A percentile compares a stretch with the other conserved stretches of the same genome.
Evolutionary conservation across 495 filamentous ascomycete species (phyloP).

Genomic region (Cercophora samala): DNA sequence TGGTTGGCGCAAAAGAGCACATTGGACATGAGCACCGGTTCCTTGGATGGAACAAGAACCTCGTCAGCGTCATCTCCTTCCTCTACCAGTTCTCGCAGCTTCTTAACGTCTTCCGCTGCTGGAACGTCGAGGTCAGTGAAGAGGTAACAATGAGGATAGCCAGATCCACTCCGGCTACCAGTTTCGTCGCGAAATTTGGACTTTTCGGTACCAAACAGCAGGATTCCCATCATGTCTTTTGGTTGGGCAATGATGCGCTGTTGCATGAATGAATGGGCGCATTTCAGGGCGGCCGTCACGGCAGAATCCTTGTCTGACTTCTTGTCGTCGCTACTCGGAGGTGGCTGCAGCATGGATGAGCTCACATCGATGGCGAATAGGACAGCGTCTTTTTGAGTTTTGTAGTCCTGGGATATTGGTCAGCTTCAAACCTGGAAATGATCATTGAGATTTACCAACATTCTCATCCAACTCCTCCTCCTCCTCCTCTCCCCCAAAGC

Average conservation of each 20-base stretch:
- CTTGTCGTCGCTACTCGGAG: constrained; percentile 61
- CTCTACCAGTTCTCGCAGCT: constrained; percentile 68
- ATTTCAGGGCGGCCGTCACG: constrained; percentile 81
- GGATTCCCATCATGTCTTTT: constrained; percentile 93
- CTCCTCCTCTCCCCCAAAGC: constrained; percentile 52
- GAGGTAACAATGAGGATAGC: constrained; percentile 90
- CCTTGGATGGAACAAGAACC: constrained; percentile 64
- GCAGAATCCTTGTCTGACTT: constrained; percentile 71
- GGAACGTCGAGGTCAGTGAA: constrained; percentile 87
- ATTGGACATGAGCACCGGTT: constrained; percentile 78
- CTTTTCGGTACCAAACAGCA: constrained; percentile 89
- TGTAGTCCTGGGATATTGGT: constrained; percentile 63
- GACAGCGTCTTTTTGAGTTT: constrained; percentile 90
- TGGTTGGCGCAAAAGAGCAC: constrained; percentile 94
- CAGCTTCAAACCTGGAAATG: not conserved
- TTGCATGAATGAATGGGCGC: constrained; percentile 92
- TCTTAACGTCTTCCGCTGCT: constrained; percentile 79
- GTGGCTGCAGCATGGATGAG: constrained; percentile 76
- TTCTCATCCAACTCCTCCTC: constrained; percentile 71
- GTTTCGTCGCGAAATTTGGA: constrained; percentile 76
- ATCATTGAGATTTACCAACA: constrained; percentile 9
- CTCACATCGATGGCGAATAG: constrained; percentile 95
- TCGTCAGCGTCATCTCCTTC: constrained; percentile 65
- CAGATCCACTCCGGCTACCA: constrained; percentile 54
- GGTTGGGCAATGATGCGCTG: constrained; percentile 97